These are phyloP conservation scores for Lecanoromycetidae sp. DNA, from an alignment of 2,329 filamentous ascomycete genomes.

Conservation along the genomic window DNA sequence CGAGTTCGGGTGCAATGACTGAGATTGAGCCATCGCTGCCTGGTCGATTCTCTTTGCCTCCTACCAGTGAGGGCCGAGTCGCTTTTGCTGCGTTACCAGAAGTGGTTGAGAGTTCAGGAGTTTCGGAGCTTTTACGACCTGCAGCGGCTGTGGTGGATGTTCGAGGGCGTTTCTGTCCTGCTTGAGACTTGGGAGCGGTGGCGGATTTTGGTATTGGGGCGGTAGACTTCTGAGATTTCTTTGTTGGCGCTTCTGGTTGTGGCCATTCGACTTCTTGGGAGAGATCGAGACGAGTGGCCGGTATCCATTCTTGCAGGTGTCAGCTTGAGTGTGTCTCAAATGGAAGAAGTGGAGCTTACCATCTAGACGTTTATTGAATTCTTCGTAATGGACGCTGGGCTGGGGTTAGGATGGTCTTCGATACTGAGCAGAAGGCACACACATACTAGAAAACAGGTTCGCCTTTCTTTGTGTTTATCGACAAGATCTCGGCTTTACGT, in stretches of 20 bases:
- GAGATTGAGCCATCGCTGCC: constrained; percentile 32
- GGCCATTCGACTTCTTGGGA: constrained; percentile 92
- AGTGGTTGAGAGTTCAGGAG: constrained; percentile 40
- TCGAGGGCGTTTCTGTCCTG: constrained; percentile 37
- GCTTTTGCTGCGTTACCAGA: constrained; percentile 35
- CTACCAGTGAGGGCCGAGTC: constrained; percentile 42
- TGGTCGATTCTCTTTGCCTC: constrained; percentile 36
- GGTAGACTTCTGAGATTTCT: constrained; percentile 50
- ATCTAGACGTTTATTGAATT: constrained; percentile 82
- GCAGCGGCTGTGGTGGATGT: constrained; percentile 31
- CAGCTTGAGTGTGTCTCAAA: neutral
- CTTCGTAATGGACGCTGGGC: constrained; percentile 75
- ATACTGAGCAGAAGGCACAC: neutral
- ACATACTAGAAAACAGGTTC: constrained; percentile 68
- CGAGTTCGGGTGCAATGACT: constrained; percentile 34
- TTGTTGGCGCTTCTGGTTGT: constrained; percentile 53
- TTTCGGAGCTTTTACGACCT: constrained; percentile 45
- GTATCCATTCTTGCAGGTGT: constrained; percentile 64
- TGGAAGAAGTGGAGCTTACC: constrained; percentile 25
- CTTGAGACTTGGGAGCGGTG: constrained; percentile 22
- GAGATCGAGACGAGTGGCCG: constrained; percentile 70
- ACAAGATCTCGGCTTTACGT: constrained; percentile 91
- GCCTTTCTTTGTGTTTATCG: constrained; percentile 80
- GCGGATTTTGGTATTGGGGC: constrained; percentile 15
- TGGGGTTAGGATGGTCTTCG: constrained; percentile 6